Conservation (phyloP, 495 filamentous ascomycete genomes). For the Penicillium cinerascens region DNA sequence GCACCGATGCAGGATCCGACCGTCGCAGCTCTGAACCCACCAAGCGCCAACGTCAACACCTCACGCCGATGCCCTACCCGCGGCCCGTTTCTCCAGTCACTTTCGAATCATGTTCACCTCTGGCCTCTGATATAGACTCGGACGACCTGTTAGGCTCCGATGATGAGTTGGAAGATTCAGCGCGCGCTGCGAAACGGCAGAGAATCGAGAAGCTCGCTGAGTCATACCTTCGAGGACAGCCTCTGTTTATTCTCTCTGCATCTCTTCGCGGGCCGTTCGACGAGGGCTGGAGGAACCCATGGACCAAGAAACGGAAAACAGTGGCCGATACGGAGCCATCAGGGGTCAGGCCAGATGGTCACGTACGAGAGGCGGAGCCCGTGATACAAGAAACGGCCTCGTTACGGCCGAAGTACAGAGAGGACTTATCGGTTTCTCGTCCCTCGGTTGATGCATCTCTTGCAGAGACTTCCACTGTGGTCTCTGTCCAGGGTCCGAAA, state of each 20-base stretch:
- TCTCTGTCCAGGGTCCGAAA: neutral
- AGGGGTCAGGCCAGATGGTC: neutral
- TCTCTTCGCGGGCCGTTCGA: slow-evolving; percentile 62
- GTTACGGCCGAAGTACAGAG: slow-evolving; percentile 2
- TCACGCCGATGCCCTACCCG: slow-evolving; percentile 36
- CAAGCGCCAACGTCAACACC: slow-evolving; percentile 11
- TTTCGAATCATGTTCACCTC: slow-evolving; percentile 46
- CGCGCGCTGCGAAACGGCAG: slow-evolving; percentile 47
- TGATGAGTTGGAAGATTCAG: slow-evolving; percentile 48
- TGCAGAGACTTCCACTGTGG: neutral
- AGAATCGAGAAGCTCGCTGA: slow-evolving; percentile 58
- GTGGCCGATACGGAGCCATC: neutral
- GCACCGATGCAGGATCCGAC: slow-evolving; percentile 20
- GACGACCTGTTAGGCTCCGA: slow-evolving; percentile 55
- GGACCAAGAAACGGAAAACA: slow-evolving; percentile 41
- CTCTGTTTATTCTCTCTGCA: slow-evolving; percentile 59
- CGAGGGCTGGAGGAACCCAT: slow-evolving; percentile 62
- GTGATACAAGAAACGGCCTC: slow-evolving; percentile 22
- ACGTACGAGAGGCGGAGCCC: neutral
- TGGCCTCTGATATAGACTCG: slow-evolving; percentile 31
- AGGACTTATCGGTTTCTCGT: slow-evolving; percentile 4
- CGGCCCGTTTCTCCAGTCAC: slow-evolving; percentile 38
- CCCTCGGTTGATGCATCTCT: neutral
- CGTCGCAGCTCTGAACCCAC: slow-evolving; percentile 16
- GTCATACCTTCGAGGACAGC: slow-evolving; percentile 55